Percentiles rank a stretch among this genome's conserved stretches.
phyloP scores from a whole-genome alignment of 495 filamentous ascomycete species.

The Penicillium steckii region DNA sequence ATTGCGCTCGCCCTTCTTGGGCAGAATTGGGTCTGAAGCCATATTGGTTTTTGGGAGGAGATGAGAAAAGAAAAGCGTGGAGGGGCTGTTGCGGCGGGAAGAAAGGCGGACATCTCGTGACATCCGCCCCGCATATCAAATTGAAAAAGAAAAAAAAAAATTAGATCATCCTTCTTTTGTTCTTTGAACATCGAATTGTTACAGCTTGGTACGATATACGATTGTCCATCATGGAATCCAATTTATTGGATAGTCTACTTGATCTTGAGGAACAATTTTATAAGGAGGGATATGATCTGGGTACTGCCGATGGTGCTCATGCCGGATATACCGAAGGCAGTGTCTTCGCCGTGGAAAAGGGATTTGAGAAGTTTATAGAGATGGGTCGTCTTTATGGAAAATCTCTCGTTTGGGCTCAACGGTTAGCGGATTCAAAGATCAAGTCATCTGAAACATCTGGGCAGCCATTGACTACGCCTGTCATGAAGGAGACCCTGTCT shows the following conservation, averaged over 20 bases:
- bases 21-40: constrained; percentile 38
- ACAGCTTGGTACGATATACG: not conserved
- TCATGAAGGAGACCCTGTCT: constrained; percentile 13
- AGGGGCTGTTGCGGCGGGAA: constrained; percentile 32
- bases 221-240: constrained; percentile 39
- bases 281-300: constrained; percentile 75
- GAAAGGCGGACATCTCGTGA: constrained; percentile 32
- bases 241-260: constrained; percentile 71
- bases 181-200: not conserved
- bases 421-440: constrained; percentile 39
- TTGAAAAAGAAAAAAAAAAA: too few species aligned
- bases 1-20: constrained; percentile 44
- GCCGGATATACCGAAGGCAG: constrained; percentile 86
- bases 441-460: constrained; percentile 13
- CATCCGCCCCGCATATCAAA: constrained; percentile 28
- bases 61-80: constrained; percentile 19
- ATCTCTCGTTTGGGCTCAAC: constrained; percentile 74
- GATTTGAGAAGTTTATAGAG: constrained; percentile 84
- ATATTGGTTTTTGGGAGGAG: constrained; percentile 22
- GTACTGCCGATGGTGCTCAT: constrained; percentile 70
- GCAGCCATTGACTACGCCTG: constrained; percentile 6
- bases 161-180: too few species aligned
- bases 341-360: constrained; percentile 85
- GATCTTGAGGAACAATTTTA: constrained; percentile 84
- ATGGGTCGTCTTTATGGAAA: constrained; percentile 81